Base-by-base conservation (phyloP, 352 stramenopile genomes). In the Phytophthora cryptogea region DNA sequence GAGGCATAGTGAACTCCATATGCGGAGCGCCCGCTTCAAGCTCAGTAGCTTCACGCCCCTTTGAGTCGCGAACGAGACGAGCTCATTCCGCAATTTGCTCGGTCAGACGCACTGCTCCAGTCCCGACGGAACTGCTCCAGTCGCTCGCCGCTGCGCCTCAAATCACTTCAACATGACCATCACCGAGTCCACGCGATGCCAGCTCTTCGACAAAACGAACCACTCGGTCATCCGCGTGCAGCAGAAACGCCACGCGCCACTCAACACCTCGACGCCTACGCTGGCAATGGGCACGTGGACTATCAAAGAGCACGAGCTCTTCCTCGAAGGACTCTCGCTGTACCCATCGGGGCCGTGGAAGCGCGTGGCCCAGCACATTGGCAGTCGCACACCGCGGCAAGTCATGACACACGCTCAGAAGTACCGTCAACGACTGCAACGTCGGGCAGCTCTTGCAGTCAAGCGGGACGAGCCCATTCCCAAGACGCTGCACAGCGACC, bases 281-380 rank as follows among this genome's bases (percentile, higher is more conserved):
- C 13, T 39, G 48, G 31, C 49, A 8, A 31, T 56, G 9, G 63
- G 63, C 44, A 70, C 59, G 31, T 72, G 64, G 64, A 72, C 59
- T 0, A 30, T 51, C 9, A 39, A 60, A 11, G 64, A 72, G 41
- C 64, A 72, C 43, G 23, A 63, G 5, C 60, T 58, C 42, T 72
- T 72, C 53, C 54, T 72, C 13, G 52, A 63, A 41, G 64, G 39
- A 0, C 47, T 72, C 28, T 59, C 78, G 17, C 49, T 75, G 54
- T 83, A 77, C 48, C 76, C 76, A 20, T 70, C 61, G 0, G 74
- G 77, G 9, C 74, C 77, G 37, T 87, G 72, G 74, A 82, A 83
- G 36, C 56, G 54, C 9, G 66, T 85, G 16, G 73, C 78, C 1
- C 50, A 55, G 20, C 30, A 74, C 41, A 47, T 84, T 10, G 55